Evolutionary conservation across 225 moss, liverwort and hornwort genomes (phyloP).

Genomic region (Physcomitrellopsis africana): DNA sequence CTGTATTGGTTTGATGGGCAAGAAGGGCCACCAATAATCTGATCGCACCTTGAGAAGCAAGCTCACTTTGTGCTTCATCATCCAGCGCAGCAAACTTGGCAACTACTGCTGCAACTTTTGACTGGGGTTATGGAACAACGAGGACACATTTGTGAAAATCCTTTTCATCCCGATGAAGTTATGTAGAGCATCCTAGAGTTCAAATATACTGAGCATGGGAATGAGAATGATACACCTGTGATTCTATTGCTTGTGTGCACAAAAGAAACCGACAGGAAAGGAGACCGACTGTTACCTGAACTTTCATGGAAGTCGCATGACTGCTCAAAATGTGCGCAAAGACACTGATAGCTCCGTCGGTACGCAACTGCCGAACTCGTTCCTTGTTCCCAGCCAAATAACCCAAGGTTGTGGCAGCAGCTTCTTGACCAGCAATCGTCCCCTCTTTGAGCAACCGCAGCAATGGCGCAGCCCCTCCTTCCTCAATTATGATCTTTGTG

Average conservation of each 20-base stretch:
- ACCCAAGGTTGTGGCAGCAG: slow-evolving; percentile 72
- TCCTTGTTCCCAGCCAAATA: slow-evolving; percentile 65
- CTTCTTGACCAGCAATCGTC: slow-evolving; percentile 65
- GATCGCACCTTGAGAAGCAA: slow-evolving; percentile 81
- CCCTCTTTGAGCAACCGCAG: slow-evolving; percentile 80
- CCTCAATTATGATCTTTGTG: slow-evolving; percentile 91
- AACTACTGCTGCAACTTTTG: slow-evolving; percentile 75
- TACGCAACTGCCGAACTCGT: slow-evolving; percentile 71
- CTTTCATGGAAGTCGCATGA: slow-evolving; percentile 77
- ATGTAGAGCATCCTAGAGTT: too few relatives aligned
- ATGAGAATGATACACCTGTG: too few relatives aligned
- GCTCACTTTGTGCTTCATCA: slow-evolving; percentile 73
- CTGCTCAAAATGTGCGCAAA: slow-evolving; percentile 69
- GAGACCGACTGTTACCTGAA: slow-evolving; percentile 39
- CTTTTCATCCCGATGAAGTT: too few relatives aligned
- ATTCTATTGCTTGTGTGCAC: too few relatives aligned
- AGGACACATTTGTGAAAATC: slow-evolving; percentile 10
- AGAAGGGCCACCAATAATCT: slow-evolving; percentile 71
- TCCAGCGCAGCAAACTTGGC: slow-evolving; percentile 67
- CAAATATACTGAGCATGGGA: too few relatives aligned
- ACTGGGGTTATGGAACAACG: slow-evolving; percentile 24
- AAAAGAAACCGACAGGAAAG: neutral
- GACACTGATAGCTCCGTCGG: slow-evolving; percentile 64
- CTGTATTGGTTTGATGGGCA: slow-evolving; percentile 69
- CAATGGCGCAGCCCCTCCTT: slow-evolving; percentile 77